Evolutionary conservation across 2,329 filamentous ascomycete species (phyloP), one percentile per base, ranked within the genome.

Genomic region (Cryphonectria carpinicola): DNA sequence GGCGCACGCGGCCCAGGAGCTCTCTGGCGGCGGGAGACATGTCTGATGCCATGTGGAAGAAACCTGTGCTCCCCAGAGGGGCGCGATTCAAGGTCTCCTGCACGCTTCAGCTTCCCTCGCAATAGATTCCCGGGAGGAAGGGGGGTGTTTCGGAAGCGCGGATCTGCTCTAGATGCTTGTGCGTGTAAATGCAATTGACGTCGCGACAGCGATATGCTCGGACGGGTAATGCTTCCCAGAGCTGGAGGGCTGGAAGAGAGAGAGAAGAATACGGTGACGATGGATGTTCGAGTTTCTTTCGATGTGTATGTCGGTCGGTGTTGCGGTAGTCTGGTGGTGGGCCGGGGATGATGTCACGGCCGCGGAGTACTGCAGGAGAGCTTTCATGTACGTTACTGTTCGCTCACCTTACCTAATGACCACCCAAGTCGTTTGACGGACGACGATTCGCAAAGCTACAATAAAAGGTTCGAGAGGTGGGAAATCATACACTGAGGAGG

Each of bases 1-100:
- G 93, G 86, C 92, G 92, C 78, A 95, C 94, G 81, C 93, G 95
- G 75, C 85, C 83, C 70, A 99, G 85, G 67, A 97, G 84, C 76
- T 92, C 90, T 81, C 90, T 93, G 32, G 94, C 93, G 37, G 90
- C 84, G 74, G 88, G 82, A 73, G 92, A 90, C 87, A 94, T 92
- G 28, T 84, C 81, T 61, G 80, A 77, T 35, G 75, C 56, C 66
- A 72, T 72, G 35, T 68, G 62, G 35, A 54, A 10, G 28, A 25
- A 28, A 5, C 37, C 17, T 25, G 17, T 32, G 32, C 7, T 19
- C 46, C 46, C n/a, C 46, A 39, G 37, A 3, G 14, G 7, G 28
- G 32, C 41, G 63, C 28, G 41, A 43, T 1, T 10, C 28, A 17
- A 54, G 49, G 4, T 37, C 5, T 25, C 10, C 28, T 56, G 19